Conservation (phyloP, 1,284 basidiomycete species). For the Apiotrichum laibachii region DNA sequence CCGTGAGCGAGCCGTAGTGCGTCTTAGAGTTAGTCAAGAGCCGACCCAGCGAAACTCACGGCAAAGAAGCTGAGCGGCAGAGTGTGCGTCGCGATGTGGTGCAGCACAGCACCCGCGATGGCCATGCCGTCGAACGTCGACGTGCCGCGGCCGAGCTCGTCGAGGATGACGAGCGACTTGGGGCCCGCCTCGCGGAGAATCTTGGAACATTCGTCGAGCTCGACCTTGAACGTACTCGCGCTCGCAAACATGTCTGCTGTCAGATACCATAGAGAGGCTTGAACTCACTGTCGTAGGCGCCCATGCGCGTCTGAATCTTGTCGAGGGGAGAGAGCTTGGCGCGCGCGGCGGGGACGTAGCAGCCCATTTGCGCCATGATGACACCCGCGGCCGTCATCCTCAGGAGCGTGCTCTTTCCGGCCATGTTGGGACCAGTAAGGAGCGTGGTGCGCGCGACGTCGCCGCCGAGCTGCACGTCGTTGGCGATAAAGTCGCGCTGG, state of each 20-base stretch:
- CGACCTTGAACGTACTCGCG: constrained; percentile 93
- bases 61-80: constrained; percentile 66
- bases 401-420: constrained; percentile 80
- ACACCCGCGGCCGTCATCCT: constrained; percentile 95
- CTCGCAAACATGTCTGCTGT: constrained; percentile 78
- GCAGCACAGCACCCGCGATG: constrained; percentile 90
- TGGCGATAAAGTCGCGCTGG: constrained; percentile 84
- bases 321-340: constrained; percentile 88
- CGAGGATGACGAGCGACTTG: constrained; percentile 87
- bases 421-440: constrained; percentile 81
- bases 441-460: constrained; percentile 72
- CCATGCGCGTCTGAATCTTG: constrained; percentile 94
- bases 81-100: constrained; percentile 85
- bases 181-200: constrained; percentile 88
- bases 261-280: background rate
- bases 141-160: constrained; percentile 75
- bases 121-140: constrained; percentile 82
- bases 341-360: constrained; percentile 82
- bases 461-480: constrained; percentile 79
- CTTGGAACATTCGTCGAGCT: constrained; percentile 91
- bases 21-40: constrained; percentile 34
- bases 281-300: constrained; percentile 76
- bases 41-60: no score
- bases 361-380: constrained; percentile 97
- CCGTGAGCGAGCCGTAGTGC: constrained; percentile 52